These are phyloP conservation scores for Ophiostoma sp. DNA, from an alignment of 2,329 filamentous ascomycete genomes.

Conservation along the genomic window DNA sequence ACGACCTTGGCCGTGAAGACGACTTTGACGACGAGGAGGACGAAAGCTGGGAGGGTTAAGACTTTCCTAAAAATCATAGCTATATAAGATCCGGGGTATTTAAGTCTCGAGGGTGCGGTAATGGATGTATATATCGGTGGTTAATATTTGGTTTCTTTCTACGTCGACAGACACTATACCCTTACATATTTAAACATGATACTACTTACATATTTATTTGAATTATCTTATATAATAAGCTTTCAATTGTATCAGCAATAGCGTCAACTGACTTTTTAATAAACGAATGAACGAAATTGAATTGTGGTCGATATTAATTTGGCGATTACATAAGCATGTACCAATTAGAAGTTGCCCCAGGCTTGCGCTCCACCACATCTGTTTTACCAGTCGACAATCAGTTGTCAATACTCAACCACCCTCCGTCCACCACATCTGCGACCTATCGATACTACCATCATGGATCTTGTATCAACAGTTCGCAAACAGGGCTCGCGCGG, in stretches of 20 bases:
- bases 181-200: not conserved
- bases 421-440: not conserved
- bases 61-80: too few species aligned
- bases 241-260: too few species aligned
- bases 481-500: constrained; percentile 88
- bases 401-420: not conserved
- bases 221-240: too few species aligned
- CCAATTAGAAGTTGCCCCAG: not conserved
- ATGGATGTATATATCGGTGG: not conserved
- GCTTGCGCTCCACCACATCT: not conserved
- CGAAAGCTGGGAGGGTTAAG: constrained; percentile 47
- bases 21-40: constrained; percentile 70
- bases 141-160: not conserved
- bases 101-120: not conserved
- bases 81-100: too few species aligned
- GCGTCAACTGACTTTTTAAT: not conserved
- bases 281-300: not conserved
- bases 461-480: constrained; percentile 91
- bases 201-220: not conserved
- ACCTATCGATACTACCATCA: not conserved
- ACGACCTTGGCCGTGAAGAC: constrained; percentile 94
- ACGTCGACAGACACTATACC: constrained; percentile 10
- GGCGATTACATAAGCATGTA: not conserved
- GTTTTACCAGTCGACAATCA: not conserved
- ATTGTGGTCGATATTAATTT: not conserved